Percentiles rank a stretch among this genome's conserved stretches.
Conservation (phyloP, 108 stramenopile genomes). For the Halocafeteria seosinensis region DNA sequence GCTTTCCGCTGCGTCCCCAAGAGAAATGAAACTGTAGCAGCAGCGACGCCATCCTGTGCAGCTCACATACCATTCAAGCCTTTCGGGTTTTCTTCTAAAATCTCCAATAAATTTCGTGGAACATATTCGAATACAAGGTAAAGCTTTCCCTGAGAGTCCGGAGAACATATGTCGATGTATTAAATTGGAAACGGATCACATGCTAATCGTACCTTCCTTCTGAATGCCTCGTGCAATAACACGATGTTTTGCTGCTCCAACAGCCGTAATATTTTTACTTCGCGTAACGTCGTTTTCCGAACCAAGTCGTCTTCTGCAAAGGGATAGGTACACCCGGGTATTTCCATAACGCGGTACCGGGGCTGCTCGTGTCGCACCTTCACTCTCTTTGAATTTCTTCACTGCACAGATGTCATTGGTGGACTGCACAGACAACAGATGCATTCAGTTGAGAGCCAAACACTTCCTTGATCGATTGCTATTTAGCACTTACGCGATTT, state of each 20-base stretch:
- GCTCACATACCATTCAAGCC: constrained; percentile 22
- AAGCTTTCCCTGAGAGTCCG: constrained; percentile 38
- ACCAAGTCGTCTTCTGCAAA: constrained; percentile 18
- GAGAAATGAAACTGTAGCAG: too few species aligned
- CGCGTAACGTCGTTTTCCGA: constrained; percentile 42
- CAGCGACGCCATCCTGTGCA: too few species aligned
- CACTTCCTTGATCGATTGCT: too few species aligned
- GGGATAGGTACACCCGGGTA: too few species aligned
- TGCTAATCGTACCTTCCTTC: too few species aligned
- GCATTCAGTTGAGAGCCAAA: too few species aligned
- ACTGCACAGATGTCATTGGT: constrained; percentile 32
- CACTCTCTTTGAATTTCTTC: constrained; percentile 46
- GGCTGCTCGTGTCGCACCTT: constrained; percentile 23
- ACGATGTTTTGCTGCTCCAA: constrained; percentile 42
- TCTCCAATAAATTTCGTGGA: constrained; percentile 41
- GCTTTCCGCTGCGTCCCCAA: too few species aligned
- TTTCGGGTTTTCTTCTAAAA: constrained; percentile 34
- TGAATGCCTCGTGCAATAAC: constrained; percentile 39
- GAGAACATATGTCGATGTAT: too few species aligned
- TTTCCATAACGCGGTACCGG: too few species aligned
- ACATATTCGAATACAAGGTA: constrained; percentile 51
- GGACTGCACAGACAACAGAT: constrained; percentile 1
- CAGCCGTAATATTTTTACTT: constrained; percentile 48
- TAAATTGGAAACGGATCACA: too few species aligned
- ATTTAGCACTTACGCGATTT: constrained; percentile 38